Base-by-base conservation (phyloP, 352 stramenopile genomes). In the Pythium brachiatum region DNA sequence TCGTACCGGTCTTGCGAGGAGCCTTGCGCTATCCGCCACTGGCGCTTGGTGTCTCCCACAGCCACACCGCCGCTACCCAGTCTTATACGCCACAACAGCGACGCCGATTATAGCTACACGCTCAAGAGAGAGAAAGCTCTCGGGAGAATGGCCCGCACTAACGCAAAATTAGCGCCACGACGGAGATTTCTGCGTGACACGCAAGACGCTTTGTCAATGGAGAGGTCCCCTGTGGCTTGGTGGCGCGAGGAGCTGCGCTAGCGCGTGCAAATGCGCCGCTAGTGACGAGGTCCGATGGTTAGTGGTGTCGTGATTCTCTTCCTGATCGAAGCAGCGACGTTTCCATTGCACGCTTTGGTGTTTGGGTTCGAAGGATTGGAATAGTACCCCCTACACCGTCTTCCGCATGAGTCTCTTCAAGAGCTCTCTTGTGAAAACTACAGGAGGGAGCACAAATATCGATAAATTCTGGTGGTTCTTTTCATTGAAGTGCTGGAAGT, bases 381-480 rank as follows among this genome's bases (percentile, higher is more conserved):
- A 55, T 70, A 65, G 52, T 70, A 57, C 64, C 64, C 62, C 62
- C 43, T 39, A 7, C 21, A 26, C n/a, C n/a, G n/a, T n/a, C n/a
- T n/a, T n/a, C n/a, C n/a, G n/a, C n/a, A n/a, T n/a, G n/a, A n/a
- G n/a, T n/a, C n/a, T n/a, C n/a, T 34, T 9, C 29, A 34, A 34
- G 29, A 11, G 29, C 9, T 11, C 9, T 34, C 29, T 34, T 34
- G 29, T 9, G 16, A 44, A 50, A 53, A 46, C 20, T 29, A 55
- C 25, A 31, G 2, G 20, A 25, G 1, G 61, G 61, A 53, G 53
- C 53, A 68, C 32, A 55, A 68, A 53, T 60, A 13, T 3, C 12
- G 18, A 23, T 26, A 64, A 53, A 20, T 46, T 46, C 38, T 23
- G 38, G 38, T 23, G 38, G 38, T 20, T 23, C 38, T 20, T 46